Evolutionary conservation across 2,329 filamentous ascomycete species (phyloP).

Genomic region (Keithomyces neogunnii): DNA sequence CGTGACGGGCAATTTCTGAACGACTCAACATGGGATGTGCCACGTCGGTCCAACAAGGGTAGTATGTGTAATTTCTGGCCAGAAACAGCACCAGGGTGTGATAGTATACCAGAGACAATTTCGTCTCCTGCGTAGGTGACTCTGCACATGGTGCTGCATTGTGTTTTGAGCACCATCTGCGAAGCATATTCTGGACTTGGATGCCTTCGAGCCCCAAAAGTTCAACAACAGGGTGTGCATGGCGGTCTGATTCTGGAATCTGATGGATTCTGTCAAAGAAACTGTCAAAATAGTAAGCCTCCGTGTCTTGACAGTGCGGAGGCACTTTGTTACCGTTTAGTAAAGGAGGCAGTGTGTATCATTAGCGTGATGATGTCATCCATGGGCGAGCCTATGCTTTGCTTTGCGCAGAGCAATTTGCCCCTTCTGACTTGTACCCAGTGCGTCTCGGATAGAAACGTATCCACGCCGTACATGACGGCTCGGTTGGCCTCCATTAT

Average conservation of each 20-base stretch:
- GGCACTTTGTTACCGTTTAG: constrained; percentile 9
- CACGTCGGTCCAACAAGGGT: constrained; percentile 11
- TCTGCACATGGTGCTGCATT: neutral
- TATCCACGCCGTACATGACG: constrained; percentile 16
- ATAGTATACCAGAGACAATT: constrained; percentile 9
- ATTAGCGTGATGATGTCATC: constrained; percentile 6
- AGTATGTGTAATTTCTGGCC: constrained; percentile 15
- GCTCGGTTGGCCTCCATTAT: constrained; percentile 15
- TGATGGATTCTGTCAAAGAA: constrained; percentile 13
- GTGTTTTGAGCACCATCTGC: neutral
- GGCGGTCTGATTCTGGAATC: constrained; percentile 1
- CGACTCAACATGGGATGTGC: constrained; percentile 5
- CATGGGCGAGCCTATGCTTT: neutral
- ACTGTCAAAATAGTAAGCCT: constrained; percentile 1
- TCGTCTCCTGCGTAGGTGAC: neutral
- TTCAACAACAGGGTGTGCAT: neutral
- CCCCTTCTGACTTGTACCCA: constrained; percentile 3
- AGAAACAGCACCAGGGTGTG: constrained; percentile 14
- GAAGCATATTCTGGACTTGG: constrained; percentile 1
- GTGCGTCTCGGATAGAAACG: constrained; percentile 8
- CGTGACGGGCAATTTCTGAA: constrained; percentile 1
- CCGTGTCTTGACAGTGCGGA: neutral
- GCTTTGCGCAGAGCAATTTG: neutral
- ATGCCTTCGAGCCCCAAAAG: constrained; percentile 7
- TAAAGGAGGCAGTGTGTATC: constrained; percentile 12